Conservation (phyloP, 1,284 basidiomycete genomes). For the Leccinum holopus region DNA sequence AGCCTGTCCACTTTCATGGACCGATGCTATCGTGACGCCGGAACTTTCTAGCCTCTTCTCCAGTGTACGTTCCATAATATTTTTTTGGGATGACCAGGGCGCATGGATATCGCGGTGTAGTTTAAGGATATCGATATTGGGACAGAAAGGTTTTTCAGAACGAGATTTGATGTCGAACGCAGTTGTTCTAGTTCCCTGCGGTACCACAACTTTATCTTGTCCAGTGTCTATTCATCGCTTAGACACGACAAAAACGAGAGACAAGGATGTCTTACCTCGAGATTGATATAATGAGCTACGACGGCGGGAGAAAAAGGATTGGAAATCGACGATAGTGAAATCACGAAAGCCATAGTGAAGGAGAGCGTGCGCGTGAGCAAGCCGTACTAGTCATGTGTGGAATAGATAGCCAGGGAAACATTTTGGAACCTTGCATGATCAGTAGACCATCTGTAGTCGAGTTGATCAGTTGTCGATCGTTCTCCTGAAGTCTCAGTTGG, state of each 20-base stretch:
- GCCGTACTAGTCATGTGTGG: too few species aligned
- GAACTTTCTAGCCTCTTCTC: slow-evolving; percentile 35
- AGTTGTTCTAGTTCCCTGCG: slow-evolving; percentile 37
- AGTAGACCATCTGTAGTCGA: neutral
- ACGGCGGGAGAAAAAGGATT: slow-evolving; percentile 39
- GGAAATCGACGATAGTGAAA: slow-evolving; percentile 48
- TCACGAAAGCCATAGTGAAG: slow-evolving; percentile 42
- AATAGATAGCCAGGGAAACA: neutral
- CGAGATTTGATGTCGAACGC: slow-evolving; percentile 35
- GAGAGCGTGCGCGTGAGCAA: slow-evolving; percentile 8
- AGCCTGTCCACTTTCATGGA: too few species aligned
- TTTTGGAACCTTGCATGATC: too few species aligned
- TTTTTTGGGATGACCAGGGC: slow-evolving; percentile 46
- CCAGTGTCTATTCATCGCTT: slow-evolving; percentile 39
- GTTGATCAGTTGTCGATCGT: neutral
- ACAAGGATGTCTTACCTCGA: slow-evolving; percentile 33
- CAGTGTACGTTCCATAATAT: slow-evolving; percentile 46
- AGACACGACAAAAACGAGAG: neutral
- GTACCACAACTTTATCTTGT: slow-evolving; percentile 45
- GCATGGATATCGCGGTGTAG: slow-evolving; percentile 44
- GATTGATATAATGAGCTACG: slow-evolving; percentile 44
- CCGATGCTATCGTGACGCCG: slow-evolving; percentile 28
- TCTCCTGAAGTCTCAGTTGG: neutral
- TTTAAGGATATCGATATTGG: slow-evolving; percentile 36
- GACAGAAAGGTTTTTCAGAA: slow-evolving; percentile 13